These are phyloP conservation scores for Ambrosiella beaveri DNA, from an alignment of 2,329 filamentous ascomycete species.

Conservation along the genomic window DNA sequence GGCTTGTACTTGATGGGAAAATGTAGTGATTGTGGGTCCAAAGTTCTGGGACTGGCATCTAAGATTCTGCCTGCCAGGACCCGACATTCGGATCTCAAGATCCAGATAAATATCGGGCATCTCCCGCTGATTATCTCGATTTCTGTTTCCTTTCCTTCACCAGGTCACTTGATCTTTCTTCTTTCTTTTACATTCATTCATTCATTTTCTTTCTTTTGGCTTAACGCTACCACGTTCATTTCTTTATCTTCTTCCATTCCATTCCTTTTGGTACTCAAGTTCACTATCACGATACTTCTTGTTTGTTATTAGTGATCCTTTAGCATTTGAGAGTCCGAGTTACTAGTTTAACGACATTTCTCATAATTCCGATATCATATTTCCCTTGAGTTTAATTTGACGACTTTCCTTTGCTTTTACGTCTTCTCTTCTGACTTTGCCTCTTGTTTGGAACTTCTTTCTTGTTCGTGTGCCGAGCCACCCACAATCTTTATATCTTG, in stretches of 20 bases:
- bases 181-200: neutral
- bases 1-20: too few species aligned
- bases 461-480: neutral
- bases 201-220: neutral
- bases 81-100: neutral
- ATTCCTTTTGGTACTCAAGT: neutral
- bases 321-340: neutral
- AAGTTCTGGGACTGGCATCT: too few species aligned
- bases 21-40: too few species aligned
- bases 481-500: neutral
- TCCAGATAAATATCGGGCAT: neutral
- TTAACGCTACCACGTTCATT: neutral
- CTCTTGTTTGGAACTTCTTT: neutral
- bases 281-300: neutral
- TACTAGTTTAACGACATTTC: neutral
- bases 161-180: constrained; percentile 1
- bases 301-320: neutral
- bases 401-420: neutral
- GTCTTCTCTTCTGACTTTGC: neutral
- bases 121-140: neutral
- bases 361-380: neutral
- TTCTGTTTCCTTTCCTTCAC: constrained; percentile 1
- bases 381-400: neutral
- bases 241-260: neutral
- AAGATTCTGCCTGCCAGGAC: neutral